Conservation (phyloP, 768 basidiomycete species). For the Pholiota molesta region DNA sequence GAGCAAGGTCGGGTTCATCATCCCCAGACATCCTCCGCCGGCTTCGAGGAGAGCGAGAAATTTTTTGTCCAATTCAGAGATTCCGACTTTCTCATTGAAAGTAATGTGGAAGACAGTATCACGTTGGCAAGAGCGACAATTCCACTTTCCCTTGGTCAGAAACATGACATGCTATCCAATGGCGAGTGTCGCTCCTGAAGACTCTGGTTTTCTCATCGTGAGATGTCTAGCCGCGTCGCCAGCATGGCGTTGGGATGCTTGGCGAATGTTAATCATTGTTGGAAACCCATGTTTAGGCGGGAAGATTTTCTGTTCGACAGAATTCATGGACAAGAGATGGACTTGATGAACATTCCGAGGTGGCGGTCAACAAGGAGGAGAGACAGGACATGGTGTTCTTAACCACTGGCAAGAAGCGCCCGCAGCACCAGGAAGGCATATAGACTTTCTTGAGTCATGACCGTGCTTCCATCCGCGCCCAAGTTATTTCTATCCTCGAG, state of each 20-base stretch:
- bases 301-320: slow-evolving; percentile 10
- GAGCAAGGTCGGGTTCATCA: slow-evolving; percentile 2
- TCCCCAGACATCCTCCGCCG: not conserved
- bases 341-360: not conserved
- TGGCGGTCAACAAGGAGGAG: no score
- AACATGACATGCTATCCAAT: slow-evolving; percentile 17
- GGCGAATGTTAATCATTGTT: slow-evolving; percentile 3
- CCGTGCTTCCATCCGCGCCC: no score
- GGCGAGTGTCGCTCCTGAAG: not conserved
- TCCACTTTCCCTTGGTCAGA: slow-evolving; percentile 12
- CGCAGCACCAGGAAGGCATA: no score
- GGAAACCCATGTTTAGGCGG: slow-evolving; percentile 1
- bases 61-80: not conserved
- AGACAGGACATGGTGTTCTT: no score
- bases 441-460: no score
- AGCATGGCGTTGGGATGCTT: slow-evolving; percentile 5
- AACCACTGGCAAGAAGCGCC: no score
- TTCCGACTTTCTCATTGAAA: not conserved
- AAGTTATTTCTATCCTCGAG: no score
- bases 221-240: slow-evolving; percentile 15
- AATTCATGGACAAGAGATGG: slow-evolving; percentile 2
- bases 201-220: not conserved
- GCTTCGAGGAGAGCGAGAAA: slow-evolving; percentile 2
- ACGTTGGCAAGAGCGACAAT: slow-evolving; percentile 16
- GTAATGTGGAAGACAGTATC: slow-evolving; percentile 7